Conservation (phyloP, 2,329 filamentous ascomycete genomes). For the Cadophora luteo-olivacea region DNA sequence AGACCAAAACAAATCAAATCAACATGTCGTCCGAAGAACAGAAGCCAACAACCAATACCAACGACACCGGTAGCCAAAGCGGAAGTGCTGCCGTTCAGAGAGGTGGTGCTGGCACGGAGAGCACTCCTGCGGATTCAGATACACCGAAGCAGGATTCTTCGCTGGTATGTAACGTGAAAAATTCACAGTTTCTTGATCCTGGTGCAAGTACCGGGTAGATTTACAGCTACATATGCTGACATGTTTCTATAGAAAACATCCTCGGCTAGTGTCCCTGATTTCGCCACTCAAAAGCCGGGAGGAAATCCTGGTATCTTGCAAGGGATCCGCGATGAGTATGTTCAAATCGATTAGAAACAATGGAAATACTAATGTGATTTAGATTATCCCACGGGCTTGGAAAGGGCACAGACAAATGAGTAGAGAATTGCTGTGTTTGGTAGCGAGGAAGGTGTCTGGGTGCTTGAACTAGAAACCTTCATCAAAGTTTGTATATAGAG, state of each 20-base stretch:
- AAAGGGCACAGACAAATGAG: background rate
- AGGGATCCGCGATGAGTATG: slow-evolving; percentile 9
- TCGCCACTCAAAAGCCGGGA: slow-evolving; percentile 14
- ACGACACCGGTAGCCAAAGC: slow-evolving; percentile 6
- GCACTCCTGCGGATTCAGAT: slow-evolving; percentile 13
- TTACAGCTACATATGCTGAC: background rate
- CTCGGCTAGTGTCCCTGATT: slow-evolving; percentile 6
- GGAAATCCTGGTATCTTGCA: slow-evolving; percentile 2
- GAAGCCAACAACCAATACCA: slow-evolving; percentile 7
- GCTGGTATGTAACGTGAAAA: background rate
- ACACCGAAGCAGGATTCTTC: slow-evolving; percentile 1
- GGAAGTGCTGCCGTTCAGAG: slow-evolving; percentile 16
- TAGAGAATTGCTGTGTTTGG: too few relatives aligned
- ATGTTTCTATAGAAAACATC: background rate
- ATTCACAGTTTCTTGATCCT: background rate
- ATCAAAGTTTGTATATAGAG: background rate
- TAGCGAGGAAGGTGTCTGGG: background rate
- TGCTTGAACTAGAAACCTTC: background rate
- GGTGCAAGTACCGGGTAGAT: too few relatives aligned
- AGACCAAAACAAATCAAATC: too few relatives aligned
- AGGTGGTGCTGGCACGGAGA: slow-evolving; percentile 12
- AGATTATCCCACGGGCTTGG: slow-evolving; percentile 3
- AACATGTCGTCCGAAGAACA: slow-evolving; percentile 9
- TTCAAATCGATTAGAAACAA: background rate
- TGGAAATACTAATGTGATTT: background rate